Conservation (phyloP, 2,329 filamentous ascomycete species). For the Aspergillus sp. region DNA sequence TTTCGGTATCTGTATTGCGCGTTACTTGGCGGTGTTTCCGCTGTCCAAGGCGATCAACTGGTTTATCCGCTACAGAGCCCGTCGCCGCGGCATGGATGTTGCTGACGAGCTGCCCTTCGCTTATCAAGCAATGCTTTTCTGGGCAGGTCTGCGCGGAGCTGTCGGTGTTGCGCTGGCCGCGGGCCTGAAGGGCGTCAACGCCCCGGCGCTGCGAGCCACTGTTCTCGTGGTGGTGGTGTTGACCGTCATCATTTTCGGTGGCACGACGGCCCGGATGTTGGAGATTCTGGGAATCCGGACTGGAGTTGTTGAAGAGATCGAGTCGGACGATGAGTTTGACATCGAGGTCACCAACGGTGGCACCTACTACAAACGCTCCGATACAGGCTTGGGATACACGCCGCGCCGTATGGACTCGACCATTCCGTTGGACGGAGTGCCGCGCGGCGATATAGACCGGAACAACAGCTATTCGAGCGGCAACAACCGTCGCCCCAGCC, state of each 20-base stretch:
- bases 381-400: conserved; percentile 73
- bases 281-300: conserved; percentile 97
- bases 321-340: conserved; percentile 98
- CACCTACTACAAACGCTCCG: conserved; percentile 78
- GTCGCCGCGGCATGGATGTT: conserved; percentile 71
- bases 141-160: conserved; percentile 92
- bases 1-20: conserved; percentile 84
- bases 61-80: conserved; percentile 83
- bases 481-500: conserved; percentile 56
- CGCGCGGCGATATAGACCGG: conserved; percentile 36
- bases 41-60: conserved; percentile 87
- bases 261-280: conserved; percentile 94
- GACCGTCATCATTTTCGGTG: conserved; percentile 98
- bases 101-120: conserved; percentile 89
- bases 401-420: conserved; percentile 65
- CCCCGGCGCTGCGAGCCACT: conserved; percentile 81
- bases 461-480: conserved; percentile 58
- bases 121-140: conserved; percentile 99
- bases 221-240: conserved; percentile 97
- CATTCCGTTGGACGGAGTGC: conserved; percentile 54
- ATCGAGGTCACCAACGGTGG: conserved; percentile 76
- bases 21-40: conserved; percentile 94
- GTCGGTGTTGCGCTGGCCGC: conserved; percentile 94
- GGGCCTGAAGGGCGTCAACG: conserved; percentile 78
- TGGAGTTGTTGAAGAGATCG: conserved; percentile 93